These are phyloP conservation scores for Stagonosporopsis rhizophila DNA, from an alignment of 2,329 filamentous ascomycete species.

Conservation along the genomic window DNA sequence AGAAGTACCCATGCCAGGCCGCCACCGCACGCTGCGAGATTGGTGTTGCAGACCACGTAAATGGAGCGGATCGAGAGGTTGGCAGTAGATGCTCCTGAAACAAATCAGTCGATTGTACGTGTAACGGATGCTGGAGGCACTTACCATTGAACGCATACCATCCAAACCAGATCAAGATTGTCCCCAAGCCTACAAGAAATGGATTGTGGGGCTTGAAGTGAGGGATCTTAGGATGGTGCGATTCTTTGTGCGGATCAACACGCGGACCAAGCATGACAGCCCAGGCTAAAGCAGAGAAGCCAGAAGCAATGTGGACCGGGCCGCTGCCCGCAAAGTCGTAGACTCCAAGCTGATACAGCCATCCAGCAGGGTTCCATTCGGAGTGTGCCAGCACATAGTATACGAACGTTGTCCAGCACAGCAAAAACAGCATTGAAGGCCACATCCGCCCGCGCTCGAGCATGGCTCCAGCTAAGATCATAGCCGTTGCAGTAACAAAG, in stretches of 20 bases:
- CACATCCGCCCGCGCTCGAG: slow-evolving; percentile 41
- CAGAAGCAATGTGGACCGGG: slow-evolving; percentile 77
- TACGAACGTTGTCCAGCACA: slow-evolving; percentile 48
- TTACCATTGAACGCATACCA: slow-evolving; percentile 52
- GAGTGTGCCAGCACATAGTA: slow-evolving; percentile 69
- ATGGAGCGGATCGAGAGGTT: slow-evolving; percentile 62
- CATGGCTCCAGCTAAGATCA: slow-evolving; percentile 46
- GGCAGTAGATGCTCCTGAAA: slow-evolving; percentile 49
- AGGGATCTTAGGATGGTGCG: slow-evolving; percentile 54
- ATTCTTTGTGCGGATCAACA: slow-evolving; percentile 64
- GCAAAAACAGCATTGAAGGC: slow-evolving; percentile 43
- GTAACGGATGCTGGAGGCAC: slow-evolving; percentile 21
- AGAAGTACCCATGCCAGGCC: slow-evolving; percentile 62
- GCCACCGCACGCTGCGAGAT: slow-evolving; percentile 63
- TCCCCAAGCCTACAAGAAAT: slow-evolving; percentile 75
- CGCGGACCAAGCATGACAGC: slow-evolving; percentile 76
- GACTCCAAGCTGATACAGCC: slow-evolving; percentile 71
- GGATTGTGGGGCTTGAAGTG: slow-evolving; percentile 77
- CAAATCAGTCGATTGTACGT: neutral
- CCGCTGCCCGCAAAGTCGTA: slow-evolving; percentile 79
- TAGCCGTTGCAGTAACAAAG: slow-evolving; percentile 43
- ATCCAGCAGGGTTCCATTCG: slow-evolving; percentile 78
- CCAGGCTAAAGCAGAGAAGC: slow-evolving; percentile 75
- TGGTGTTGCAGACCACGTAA: slow-evolving; percentile 66
- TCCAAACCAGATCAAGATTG: slow-evolving; percentile 61